Base-by-base conservation (phyloP, 2,329 filamentous ascomycete species). In the Dryadomyces quercivorus region DNA sequence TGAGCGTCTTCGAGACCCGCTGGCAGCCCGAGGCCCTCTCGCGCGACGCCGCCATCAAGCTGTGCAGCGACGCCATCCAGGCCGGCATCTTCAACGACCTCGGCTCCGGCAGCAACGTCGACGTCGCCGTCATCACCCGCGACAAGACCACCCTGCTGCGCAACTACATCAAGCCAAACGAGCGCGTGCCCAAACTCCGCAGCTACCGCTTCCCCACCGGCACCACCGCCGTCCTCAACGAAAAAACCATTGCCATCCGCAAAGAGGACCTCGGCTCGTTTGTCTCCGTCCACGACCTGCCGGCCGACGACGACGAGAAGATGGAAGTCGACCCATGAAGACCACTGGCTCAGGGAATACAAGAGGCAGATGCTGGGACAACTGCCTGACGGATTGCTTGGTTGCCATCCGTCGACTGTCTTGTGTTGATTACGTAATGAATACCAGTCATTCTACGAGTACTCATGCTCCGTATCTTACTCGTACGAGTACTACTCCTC, bases 11-110 rank as follows among this genome's bases (percentile, higher is more conserved):
- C 67, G 93, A 98, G 77, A 94, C 91, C 51, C 84, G 85, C 72
- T 98, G 94, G 94, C 88, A 91, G 78, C 74, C 82, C 8, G 10
- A 59, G 53, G 73, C 82, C 58, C 70, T 96, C 67, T 85, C 80
- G 59, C 77, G 81, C 62, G 86, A 94, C 42, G 87, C 87, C 51
- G 91, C 91, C n/a, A 75, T 96, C 57, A 82, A 85, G 65, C 76
- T 96, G 59, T 85, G 85, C 66, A 80, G 86, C 55, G 85, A 96
- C 62, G 92, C 92, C 49, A 96, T 98, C 66, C 77, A 90, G 73
- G 86, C 94, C 12, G 93, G 93, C 84, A 95, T 98, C 73, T 98
- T 93, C 77, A 98, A 98, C 77, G 93, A 98, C 72, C 69, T 98
- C 68, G 93, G 93, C 15, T 96, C 90, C 3, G 93, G 93, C 64